phyloP scores from a whole-genome alignment of 192 early-diverging fungal genomes.

The Tieghemiomyces parasiticus region DNA sequence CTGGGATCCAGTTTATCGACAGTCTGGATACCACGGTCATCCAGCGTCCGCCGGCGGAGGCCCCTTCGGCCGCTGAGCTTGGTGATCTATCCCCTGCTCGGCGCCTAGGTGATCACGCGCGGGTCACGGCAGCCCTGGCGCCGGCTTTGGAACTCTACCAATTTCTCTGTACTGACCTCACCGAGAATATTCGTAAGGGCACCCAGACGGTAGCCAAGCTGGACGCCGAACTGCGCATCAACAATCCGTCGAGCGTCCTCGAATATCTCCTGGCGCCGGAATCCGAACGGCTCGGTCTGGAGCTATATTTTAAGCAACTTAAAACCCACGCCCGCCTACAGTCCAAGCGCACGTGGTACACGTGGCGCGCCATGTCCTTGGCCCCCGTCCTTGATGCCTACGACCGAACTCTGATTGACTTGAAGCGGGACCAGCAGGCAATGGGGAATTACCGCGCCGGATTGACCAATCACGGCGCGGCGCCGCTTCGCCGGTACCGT shows the following conservation, averaged over 20 bases:
- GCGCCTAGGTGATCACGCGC: too few relatives aligned
- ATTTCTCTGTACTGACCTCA: constrained; percentile 2
- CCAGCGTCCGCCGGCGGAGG: background rate
- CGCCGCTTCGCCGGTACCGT: background rate
- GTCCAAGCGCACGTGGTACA: background rate
- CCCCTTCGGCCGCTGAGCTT: too few relatives aligned
- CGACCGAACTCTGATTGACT: background rate
- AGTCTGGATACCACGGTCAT: background rate
- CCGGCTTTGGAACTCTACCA: constrained; percentile 4
- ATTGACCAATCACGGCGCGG: background rate
- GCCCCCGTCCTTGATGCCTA: background rate
- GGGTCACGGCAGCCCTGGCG: background rate
- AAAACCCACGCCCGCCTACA: constrained; percentile 5
- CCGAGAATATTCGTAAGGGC: background rate
- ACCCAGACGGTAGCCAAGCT: background rate
- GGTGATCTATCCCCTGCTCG: too few relatives aligned
- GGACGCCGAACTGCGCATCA: background rate
- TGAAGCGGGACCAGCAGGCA: background rate
- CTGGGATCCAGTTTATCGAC: background rate
- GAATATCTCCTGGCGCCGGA: constrained; percentile 2
- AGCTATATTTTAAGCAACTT: constrained; percentile 3
- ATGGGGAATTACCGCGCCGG: background rate
- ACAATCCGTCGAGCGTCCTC: background rate
- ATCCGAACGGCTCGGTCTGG: background rate
- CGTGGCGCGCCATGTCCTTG: constrained; percentile 3